Conservation (phyloP, 2,329 filamentous ascomycete genomes). For the Sarocladium oryzae region DNA sequence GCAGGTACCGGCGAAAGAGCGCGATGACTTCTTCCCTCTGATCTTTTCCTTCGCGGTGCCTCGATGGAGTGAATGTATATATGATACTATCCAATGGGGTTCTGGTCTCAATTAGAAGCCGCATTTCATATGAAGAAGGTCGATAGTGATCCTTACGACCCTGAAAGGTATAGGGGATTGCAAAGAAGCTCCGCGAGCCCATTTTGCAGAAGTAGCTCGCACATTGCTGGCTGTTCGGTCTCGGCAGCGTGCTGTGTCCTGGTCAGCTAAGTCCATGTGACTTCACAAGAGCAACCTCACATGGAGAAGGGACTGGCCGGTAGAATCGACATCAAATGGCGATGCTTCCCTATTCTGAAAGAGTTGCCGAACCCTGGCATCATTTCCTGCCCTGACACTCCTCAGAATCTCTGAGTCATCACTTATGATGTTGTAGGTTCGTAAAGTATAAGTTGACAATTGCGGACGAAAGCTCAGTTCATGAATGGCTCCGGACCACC, state of each 20-base stretch:
- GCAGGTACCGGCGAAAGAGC: conserved; percentile 17
- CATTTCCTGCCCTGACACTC: conserved; percentile 13
- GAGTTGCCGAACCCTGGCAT: conserved; percentile 15
- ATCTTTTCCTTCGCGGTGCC: neutral
- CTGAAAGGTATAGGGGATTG: too few relatives aligned
- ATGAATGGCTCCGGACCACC: conserved; percentile 16
- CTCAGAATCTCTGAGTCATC: conserved; percentile 13
- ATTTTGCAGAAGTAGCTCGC: too few relatives aligned
- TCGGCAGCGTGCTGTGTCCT: neutral
- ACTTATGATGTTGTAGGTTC: conserved; percentile 18
- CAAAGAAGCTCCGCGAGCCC: too few relatives aligned
- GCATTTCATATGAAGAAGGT: too few relatives aligned
- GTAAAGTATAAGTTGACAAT: conserved; percentile 13
- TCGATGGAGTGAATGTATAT: neutral
- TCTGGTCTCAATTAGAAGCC: neutral
- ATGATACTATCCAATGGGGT: neutral
- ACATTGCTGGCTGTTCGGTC: neutral
- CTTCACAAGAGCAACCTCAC: conserved; percentile 12
- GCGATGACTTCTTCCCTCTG: conserved; percentile 6
- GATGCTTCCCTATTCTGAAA: conserved; percentile 17
- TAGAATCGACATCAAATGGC: conserved; percentile 15
- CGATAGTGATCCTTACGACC: too few relatives aligned
- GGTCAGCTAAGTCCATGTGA: neutral
- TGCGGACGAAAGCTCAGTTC: conserved; percentile 15
- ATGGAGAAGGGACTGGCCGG: conserved; percentile 14